Conservation (phyloP, 805 yeast species). For the Saccharomycopsis lassenensis region DNA sequence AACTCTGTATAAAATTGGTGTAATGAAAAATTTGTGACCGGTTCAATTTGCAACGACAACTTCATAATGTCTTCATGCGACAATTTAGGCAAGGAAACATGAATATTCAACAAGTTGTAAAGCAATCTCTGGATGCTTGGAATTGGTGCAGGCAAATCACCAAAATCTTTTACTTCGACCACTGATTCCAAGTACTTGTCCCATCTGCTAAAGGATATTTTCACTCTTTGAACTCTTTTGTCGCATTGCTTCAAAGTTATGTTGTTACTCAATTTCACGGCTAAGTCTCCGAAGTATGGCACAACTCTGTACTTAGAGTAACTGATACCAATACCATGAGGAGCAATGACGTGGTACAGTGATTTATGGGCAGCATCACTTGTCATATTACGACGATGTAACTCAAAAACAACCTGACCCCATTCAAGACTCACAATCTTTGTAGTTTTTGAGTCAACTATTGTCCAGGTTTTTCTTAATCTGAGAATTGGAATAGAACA, state of each 20-base stretch:
- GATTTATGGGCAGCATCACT: slow-evolving; percentile 45
- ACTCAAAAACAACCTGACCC: slow-evolving; percentile 87
- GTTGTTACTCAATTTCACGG: slow-evolving; percentile 31
- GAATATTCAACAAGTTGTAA: slow-evolving; percentile 35
- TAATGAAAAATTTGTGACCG: slow-evolving; percentile 29
- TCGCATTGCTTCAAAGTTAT: slow-evolving; percentile 44
- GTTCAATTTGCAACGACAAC: slow-evolving; percentile 53
- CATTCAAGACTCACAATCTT: slow-evolving; percentile 65
- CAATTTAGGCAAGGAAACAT: slow-evolving; percentile 31
- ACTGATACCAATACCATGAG: slow-evolving; percentile 72
- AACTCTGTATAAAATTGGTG: slow-evolving; percentile 8
- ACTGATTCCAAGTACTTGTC: slow-evolving; percentile 49
- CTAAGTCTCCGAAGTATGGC: slow-evolving; percentile 85
- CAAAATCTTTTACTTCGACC: slow-evolving; percentile 30
- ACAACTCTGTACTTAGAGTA: slow-evolving; percentile 71
- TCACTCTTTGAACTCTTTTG: slow-evolving; percentile 53
- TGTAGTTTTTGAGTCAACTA: slow-evolving; percentile 47
- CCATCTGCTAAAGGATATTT: slow-evolving; percentile 76
- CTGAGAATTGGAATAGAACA: slow-evolving; percentile 78
- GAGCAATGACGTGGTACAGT: slow-evolving; percentile 67
- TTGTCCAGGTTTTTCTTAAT: slow-evolving; percentile 62
- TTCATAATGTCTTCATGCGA: slow-evolving; percentile 48
- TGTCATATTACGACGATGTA: slow-evolving; percentile 63
- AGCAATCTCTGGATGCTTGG: slow-evolving; percentile 31
- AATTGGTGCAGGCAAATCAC: slow-evolving; percentile 21